phyloP scores from a whole-genome alignment of 2,329 filamentous ascomycete genomes.

The Pseudogymnoascus sp. region DNA sequence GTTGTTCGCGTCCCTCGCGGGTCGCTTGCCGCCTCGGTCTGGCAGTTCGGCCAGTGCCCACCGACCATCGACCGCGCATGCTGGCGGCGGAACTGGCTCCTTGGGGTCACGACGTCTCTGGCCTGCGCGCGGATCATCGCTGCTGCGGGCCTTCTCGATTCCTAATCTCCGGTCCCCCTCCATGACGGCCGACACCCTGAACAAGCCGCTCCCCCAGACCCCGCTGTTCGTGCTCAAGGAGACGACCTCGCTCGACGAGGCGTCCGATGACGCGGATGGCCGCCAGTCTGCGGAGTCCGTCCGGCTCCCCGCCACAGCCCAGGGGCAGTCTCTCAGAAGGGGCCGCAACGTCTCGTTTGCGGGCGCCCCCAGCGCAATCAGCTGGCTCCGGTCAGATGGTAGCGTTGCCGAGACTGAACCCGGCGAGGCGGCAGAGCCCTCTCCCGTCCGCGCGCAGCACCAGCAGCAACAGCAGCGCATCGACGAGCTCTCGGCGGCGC shows the following conservation, averaged over 20 bases:
- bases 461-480: not conserved
- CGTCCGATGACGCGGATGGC: not conserved
- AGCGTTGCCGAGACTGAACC: not conserved
- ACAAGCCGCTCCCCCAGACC: not conserved
- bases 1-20: not conserved
- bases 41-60: not conserved
- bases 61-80: not conserved
- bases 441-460: not conserved
- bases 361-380: not conserved
- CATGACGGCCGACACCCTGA: not conserved
- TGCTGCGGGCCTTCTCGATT: not conserved
- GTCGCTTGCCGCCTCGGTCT: not conserved
- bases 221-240: not conserved
- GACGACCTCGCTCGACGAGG: not conserved
- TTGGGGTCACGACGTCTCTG: not conserved
- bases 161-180: not conserved
- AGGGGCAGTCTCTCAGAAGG: not conserved
- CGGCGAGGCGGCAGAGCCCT: not conserved
- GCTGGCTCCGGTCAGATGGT: not conserved
- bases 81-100: not conserved
- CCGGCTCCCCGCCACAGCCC: not conserved
- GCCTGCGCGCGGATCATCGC: not conserved
- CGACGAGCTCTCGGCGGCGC: not conserved
- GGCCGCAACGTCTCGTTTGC: not conserved
- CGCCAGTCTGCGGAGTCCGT: not conserved